These are phyloP conservation scores for Brassica nigra DNA, from an alignment of 345 rosid species.

Conservation along the genomic window DNA sequence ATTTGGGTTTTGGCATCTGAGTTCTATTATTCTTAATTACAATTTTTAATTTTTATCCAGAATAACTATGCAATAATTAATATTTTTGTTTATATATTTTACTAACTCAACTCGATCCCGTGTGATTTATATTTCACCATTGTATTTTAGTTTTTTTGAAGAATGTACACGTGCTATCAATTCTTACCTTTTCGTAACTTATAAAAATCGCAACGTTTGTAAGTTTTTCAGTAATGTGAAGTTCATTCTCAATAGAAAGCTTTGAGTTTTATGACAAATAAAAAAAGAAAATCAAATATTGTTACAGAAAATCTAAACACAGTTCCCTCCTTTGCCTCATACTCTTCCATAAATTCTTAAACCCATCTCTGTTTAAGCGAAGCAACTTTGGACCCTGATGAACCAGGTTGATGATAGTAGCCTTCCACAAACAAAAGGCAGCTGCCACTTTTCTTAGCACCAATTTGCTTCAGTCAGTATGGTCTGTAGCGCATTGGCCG, in stretches of 20 bases:
- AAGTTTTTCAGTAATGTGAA: not conserved
- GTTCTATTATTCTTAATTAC: too few relatives aligned
- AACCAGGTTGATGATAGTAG: constrained; percentile 1
- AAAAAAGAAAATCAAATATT: constrained; percentile 22
- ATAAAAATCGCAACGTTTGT: not conserved
- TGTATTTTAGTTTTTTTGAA: too few relatives aligned
- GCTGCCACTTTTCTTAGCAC: constrained; percentile 25
- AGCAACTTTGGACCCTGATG: constrained; percentile 4
- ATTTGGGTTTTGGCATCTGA: too few relatives aligned
- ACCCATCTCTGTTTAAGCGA: constrained; percentile 3
- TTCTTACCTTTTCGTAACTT: not conserved
- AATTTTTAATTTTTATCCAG: too few relatives aligned
- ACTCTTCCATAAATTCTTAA: constrained; percentile 24
- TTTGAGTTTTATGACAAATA: constrained; percentile 19
- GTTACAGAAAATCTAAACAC: constrained; percentile 30
- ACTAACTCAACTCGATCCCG: too few relatives aligned
- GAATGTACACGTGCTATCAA: too few relatives aligned
- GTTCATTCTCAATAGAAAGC: constrained; percentile 21
- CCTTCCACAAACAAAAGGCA: constrained; percentile 16
- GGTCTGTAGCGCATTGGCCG: constrained; percentile 91
- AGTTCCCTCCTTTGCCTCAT: not conserved
- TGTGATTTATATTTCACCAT: too few relatives aligned
- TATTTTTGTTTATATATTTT: too few relatives aligned
- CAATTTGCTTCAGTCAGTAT: constrained; percentile 46
- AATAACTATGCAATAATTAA: too few relatives aligned